Evolutionary conservation across 805 yeast genomes (phyloP).

Genomic region (Wickerhamiella cacticola): DNA sequence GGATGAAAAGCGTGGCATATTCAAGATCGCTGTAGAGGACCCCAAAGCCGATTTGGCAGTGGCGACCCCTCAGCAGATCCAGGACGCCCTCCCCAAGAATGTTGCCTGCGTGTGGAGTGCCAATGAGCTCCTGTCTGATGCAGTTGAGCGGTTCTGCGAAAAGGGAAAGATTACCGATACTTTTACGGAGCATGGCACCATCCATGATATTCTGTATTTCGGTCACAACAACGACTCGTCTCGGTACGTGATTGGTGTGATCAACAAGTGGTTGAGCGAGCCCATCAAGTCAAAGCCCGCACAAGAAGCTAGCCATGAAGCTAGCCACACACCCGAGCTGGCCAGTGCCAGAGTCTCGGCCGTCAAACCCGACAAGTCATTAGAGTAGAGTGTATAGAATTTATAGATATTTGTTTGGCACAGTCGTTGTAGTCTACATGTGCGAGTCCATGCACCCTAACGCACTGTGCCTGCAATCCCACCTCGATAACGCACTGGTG

Average conservation of each 20-base stretch:
- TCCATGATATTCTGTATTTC: slow-evolving; percentile 10
- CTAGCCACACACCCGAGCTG: too few relatives aligned
- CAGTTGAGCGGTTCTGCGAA: background rate
- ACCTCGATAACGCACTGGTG: too few relatives aligned
- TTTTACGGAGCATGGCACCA: background rate
- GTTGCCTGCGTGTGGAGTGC: slow-evolving; percentile 11
- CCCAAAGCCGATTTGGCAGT: background rate
- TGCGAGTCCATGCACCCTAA: too few relatives aligned
- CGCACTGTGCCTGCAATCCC: too few relatives aligned
- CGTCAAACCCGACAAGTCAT: too few relatives aligned
- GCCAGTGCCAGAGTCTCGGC: too few relatives aligned
- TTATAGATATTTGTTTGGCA: too few relatives aligned
- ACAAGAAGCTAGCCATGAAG: too few relatives aligned
- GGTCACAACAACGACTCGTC: slow-evolving; percentile 9
- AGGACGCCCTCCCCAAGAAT: slow-evolving; percentile 5
- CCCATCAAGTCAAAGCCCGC: background rate
- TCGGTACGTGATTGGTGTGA: background rate
- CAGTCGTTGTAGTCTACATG: too few relatives aligned
- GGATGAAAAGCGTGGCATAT: background rate
- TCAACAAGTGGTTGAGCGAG: slow-evolving; percentile 2
- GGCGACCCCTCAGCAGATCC: background rate
- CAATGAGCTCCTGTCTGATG: slow-evolving; percentile 5
- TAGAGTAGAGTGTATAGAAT: too few relatives aligned
- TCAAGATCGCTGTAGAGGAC: background rate
- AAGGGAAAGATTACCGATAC: slow-evolving; percentile 9